Percentiles rank a stretch among this genome's conserved stretches.
Evolutionary conservation across 805 yeast species (phyloP).

Genomic region (Scheffersomyces coipomensis): DNA sequence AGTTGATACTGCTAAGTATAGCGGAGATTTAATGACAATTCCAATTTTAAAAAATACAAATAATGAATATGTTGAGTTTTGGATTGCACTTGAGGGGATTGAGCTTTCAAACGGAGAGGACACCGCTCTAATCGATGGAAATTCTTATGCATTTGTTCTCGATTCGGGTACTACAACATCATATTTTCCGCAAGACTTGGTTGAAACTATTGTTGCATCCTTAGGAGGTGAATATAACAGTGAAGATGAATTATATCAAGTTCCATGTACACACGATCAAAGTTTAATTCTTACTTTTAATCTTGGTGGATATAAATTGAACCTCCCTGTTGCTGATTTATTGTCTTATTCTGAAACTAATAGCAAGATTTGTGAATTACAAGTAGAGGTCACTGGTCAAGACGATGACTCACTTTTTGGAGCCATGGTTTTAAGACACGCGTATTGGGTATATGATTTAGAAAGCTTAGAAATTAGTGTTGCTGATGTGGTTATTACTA

Average conservation of each 20-base stretch:
- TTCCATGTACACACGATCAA: slow-evolving; percentile 37
- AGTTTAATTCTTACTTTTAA: slow-evolving; percentile 32
- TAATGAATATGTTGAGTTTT: neutral
- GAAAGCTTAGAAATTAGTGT: slow-evolving; percentile 56
- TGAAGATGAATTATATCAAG: slow-evolving; percentile 42
- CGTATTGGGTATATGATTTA: slow-evolving; percentile 64
- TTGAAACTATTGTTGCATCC: slow-evolving; percentile 31
- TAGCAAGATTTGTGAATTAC: no score
- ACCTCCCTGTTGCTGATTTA: neutral
- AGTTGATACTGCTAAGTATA: slow-evolving; percentile 22
- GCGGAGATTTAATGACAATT: slow-evolving; percentile 16
- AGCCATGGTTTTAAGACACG: slow-evolving; percentile 61
- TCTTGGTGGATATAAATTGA: slow-evolving; percentile 37
- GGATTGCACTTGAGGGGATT: neutral
- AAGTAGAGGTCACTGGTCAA: no score
- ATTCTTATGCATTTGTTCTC: slow-evolving; percentile 38
- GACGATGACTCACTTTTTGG: slow-evolving; percentile 36
- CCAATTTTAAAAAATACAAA: neutral
- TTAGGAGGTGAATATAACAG: slow-evolving; percentile 42
- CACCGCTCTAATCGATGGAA: neutral
- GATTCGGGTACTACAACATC: slow-evolving; percentile 62
- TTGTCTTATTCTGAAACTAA: no score
- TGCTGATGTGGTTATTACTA: slow-evolving; percentile 32
- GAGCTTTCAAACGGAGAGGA: neutral
- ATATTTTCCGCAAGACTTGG: slow-evolving; percentile 38